Evolutionary conservation across 306 rosid species (phyloP).

Genomic region (Lathyrus tuberosus): DNA sequence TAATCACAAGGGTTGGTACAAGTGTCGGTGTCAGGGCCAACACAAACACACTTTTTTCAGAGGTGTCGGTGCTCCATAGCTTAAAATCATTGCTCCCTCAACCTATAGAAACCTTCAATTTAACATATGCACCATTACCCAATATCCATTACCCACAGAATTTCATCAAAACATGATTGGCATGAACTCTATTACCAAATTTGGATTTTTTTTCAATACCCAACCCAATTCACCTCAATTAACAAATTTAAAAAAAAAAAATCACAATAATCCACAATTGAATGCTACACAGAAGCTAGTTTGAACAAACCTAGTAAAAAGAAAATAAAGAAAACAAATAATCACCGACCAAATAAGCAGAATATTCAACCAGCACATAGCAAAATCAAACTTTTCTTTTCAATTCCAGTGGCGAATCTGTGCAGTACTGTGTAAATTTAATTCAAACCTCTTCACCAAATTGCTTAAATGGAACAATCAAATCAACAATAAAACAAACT

Average conservation of each 20-base stretch:
- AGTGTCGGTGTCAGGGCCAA: no score
- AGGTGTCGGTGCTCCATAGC: no score
- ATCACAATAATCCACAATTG: slow-evolving; percentile 28
- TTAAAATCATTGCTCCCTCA: no score
- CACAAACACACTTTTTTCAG: no score
- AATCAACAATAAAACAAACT: slow-evolving; percentile 38
- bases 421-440: slow-evolving; percentile 54
- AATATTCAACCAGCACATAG: slow-evolving; percentile 48
- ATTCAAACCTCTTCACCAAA: slow-evolving; percentile 43
- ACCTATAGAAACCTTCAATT: slow-evolving; percentile 22
- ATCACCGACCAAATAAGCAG: slow-evolving; percentile 33
- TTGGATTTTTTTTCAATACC: slow-evolving; percentile 3
- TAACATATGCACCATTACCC: slow-evolving; percentile 21
- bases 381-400: slow-evolving; percentile 51
- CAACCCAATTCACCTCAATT: slow-evolving; percentile 33
- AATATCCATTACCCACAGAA: slow-evolving; percentile 6
- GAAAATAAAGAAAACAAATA: neutral
- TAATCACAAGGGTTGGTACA: no score
- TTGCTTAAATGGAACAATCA: slow-evolving; percentile 44
- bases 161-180: slow-evolving; percentile 15
- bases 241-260: slow-evolving; percentile 12
- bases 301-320: slow-evolving; percentile 29
- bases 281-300: slow-evolving; percentile 30
- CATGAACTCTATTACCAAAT: slow-evolving; percentile 29
- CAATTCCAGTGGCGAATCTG: slow-evolving; percentile 40